Evolutionary conservation across 2,329 filamentous ascomycete genomes (phyloP).

Genomic region (Colletotrichum simmondsii): DNA sequence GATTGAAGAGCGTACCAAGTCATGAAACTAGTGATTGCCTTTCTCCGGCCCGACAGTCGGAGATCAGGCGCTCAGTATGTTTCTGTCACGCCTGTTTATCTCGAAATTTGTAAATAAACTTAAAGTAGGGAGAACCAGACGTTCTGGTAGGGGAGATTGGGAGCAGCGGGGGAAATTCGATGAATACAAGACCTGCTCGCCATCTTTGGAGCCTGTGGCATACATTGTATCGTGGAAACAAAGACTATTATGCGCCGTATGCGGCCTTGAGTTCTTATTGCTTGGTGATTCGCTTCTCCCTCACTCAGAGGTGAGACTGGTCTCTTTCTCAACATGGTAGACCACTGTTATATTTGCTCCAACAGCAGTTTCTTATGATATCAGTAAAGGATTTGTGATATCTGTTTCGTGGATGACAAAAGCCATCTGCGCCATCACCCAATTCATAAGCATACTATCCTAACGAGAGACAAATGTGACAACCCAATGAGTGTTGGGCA

Average conservation of each 20-base stretch:
- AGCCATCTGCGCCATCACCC: no score
- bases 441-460: no score
- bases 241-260: slow-evolving; percentile 1
- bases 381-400: neutral
- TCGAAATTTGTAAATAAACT: neutral
- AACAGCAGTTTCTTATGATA: neutral
- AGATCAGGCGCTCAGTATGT: neutral
- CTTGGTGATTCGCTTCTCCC: slow-evolving; percentile 1
- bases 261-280: neutral
- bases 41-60: neutral
- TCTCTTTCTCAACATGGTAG: neutral
- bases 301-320: neutral
- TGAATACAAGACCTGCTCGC: no score
- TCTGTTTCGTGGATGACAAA: neutral
- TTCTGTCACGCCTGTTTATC: neutral
- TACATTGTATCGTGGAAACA: neutral
- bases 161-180: fast-evolving
- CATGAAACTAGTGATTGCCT: slow-evolving; percentile 13
- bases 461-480: no score
- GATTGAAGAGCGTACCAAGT: slow-evolving; percentile 13
- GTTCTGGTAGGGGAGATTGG: neutral
- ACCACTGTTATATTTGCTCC: neutral
- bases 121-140: no score
- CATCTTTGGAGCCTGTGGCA: neutral
- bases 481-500: no score